Base-by-base conservation (phyloP, 768 basidiomycete species). In the Trametes cubensis region DNA sequence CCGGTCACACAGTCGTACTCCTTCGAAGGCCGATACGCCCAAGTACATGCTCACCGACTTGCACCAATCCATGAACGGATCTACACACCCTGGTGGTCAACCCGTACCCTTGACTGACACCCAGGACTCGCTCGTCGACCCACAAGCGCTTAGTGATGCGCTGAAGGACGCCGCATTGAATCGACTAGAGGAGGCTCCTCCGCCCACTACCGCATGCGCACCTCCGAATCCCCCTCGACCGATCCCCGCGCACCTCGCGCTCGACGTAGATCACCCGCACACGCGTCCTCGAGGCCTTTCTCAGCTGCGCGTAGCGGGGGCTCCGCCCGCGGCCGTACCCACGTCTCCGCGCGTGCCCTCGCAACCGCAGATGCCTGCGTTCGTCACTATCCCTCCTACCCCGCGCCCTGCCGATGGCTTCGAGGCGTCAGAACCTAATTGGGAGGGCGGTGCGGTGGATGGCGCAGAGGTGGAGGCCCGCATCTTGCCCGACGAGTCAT, bases 401-500 rank as follows among this genome's bases (percentile, higher is more conserved):
- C 79, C 79, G 54, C 61, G 67, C 13, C 50, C 67, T 8, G 57
- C 26, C 21, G 52, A 52, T 28, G 48, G 38, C n/a, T 28, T 45
- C 30, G 47, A 46, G 11, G 39, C 51, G 14, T 40, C 53, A 1
- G 60, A 42, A n/a, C 46, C 46, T 1, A 11, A 15, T 3, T 54
- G 51, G 60, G 39, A 40, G 21, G 39, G 20, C 6, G 46, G 30
- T n/a, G 26, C 26, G 10, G 59, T 40, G 11, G 64, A 34, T 10
- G 49, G n/a, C 15, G 52, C 74, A 6, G 65, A 74, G 34, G 77
- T 73, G 6, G 67, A 71, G 20, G 73, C 77, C 2, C 72, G 76
- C 21, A 73, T 92, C 39, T 76, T 93, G 2, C 90, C 91, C 1
- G 83, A 87, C 55, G 76, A 75, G 7, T 81, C 82, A 6, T 92